Evolutionary conservation across 75 land plant species (phyloP).

Genomic region (Chamaecyparis obtusa): DNA sequence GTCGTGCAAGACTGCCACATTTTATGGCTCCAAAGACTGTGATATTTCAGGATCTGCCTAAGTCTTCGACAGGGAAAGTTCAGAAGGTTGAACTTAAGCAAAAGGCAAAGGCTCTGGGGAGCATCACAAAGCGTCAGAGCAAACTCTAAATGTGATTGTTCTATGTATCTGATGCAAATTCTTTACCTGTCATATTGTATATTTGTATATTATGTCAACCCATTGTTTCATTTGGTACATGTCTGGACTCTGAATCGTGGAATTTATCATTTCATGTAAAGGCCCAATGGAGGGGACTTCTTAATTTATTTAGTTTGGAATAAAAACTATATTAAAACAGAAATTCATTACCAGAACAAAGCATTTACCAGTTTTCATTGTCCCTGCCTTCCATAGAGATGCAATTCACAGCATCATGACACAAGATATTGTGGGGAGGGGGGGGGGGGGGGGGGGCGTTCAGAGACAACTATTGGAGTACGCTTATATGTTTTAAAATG

Average conservation of each 20-base stretch:
- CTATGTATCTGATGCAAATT: background rate
- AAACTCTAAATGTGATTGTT: background rate
- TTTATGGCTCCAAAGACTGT: constrained; percentile 54
- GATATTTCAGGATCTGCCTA: constrained; percentile 54
- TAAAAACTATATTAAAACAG: background rate
- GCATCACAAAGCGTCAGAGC: background rate
- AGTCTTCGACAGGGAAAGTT: constrained; percentile 55
- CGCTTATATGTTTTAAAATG: background rate
- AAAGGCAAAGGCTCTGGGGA: constrained; percentile 44
- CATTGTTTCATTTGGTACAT: background rate
- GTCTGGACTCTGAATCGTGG: background rate
- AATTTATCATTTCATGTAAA: background rate
- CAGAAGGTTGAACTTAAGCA: constrained; percentile 50
- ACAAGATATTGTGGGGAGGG: background rate
- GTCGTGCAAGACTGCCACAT: constrained; percentile 38
- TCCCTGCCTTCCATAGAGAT: background rate
- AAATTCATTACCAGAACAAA: background rate
- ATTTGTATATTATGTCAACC: background rate
- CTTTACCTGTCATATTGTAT: background rate
- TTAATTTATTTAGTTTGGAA: background rate
- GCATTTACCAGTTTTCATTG: background rate
- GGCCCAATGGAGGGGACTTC: background rate
- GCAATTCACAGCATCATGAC: background rate
- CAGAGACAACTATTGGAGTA: background rate
- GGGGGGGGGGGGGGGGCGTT: too few species aligned